phyloP scores from a whole-genome alignment of 805 yeast genomes.

The Candida sithepensis region DNA sequence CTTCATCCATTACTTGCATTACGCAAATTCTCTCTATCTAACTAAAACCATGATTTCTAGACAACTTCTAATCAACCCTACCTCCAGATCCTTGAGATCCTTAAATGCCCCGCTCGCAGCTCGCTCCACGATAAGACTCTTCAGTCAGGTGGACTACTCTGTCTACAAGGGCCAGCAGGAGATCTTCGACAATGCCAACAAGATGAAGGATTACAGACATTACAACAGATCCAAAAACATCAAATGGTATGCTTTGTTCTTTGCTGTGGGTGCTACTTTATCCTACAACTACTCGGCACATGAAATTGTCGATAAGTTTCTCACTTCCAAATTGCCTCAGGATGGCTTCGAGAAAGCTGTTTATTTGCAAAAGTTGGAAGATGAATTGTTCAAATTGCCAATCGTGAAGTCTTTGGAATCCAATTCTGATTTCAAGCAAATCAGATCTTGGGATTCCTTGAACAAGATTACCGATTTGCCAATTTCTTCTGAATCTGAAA shows the following conservation, averaged over 20 bases:
- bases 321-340: conserved; percentile 19
- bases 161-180: conserved; percentile 11
- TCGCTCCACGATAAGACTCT: conserved; percentile 1
- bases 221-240: conserved; percentile 11
- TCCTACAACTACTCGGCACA: conserved; percentile 28
- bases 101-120: background rate
- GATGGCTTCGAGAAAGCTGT: conserved; percentile 18
- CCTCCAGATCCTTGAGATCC: background rate
- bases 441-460: conserved; percentile 42
- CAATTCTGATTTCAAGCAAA: conserved; percentile 36
- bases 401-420: conserved; percentile 45
- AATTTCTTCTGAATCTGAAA: conserved; percentile 29
- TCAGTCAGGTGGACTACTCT: conserved; percentile 14
- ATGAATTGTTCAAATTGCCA: conserved; percentile 45
- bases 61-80: background rate
- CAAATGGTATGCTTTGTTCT: conserved; percentile 16
- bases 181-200: conserved; percentile 7
- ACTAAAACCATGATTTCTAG: background rate
- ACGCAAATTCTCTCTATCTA: too few relatives aligned
- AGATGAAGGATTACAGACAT: conserved; percentile 6
- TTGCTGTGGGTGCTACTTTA: conserved; percentile 24
- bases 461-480: conserved; percentile 36
- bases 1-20: too few relatives aligned
- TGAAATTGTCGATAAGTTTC: conserved; percentile 21
- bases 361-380: conserved; percentile 37